Percentiles rank a stretch among this genome's conserved stretches.
These are phyloP conservation scores for Bombardia bombarda DNA, from an alignment of 495 filamentous ascomycete genomes.

Conservation along the genomic window DNA sequence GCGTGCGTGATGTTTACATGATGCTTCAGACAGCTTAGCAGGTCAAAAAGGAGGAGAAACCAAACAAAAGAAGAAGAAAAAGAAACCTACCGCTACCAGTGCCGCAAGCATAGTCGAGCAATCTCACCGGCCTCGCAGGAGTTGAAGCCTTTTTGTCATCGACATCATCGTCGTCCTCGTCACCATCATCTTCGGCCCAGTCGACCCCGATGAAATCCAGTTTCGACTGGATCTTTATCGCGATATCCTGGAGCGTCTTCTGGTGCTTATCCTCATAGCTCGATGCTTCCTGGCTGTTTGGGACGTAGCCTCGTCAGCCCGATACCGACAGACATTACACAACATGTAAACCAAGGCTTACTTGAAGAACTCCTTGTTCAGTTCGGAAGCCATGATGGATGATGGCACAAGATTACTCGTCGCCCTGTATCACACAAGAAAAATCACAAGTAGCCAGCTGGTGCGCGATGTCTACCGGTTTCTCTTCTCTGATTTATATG, in stretches of 20 bases:
- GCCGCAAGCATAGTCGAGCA: slow-evolving; percentile 74
- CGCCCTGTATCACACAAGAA: too few relatives aligned
- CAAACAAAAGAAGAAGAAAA: neutral
- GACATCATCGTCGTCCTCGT: slow-evolving; percentile 21
- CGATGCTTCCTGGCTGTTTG: slow-evolving; percentile 29
- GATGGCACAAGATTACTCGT: too few relatives aligned
- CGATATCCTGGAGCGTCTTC: slow-evolving; percentile 30
- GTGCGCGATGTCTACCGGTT: too few relatives aligned
- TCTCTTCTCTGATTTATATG: too few relatives aligned
- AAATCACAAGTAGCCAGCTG: too few relatives aligned
- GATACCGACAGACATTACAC: neutral
- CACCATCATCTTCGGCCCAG: slow-evolving; percentile 33
- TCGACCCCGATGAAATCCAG: slow-evolving; percentile 56
- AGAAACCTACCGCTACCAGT: slow-evolving; percentile 44
- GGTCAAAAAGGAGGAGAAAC: neutral
- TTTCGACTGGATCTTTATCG: slow-evolving; percentile 39
- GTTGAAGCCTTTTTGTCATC: slow-evolving; percentile 14
- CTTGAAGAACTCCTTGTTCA: slow-evolving; percentile 41
- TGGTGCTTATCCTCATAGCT: slow-evolving; percentile 33
- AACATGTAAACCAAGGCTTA: too few relatives aligned
- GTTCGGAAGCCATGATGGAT: slow-evolving; percentile 21
- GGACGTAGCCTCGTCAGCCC: too few relatives aligned
- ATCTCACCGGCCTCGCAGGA: slow-evolving; percentile 39
- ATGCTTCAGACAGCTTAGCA: neutral
- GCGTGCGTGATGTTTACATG: too few relatives aligned